Conservation (phyloP, 768 basidiomycete genomes). For the Boletus reticuloceps region DNA sequence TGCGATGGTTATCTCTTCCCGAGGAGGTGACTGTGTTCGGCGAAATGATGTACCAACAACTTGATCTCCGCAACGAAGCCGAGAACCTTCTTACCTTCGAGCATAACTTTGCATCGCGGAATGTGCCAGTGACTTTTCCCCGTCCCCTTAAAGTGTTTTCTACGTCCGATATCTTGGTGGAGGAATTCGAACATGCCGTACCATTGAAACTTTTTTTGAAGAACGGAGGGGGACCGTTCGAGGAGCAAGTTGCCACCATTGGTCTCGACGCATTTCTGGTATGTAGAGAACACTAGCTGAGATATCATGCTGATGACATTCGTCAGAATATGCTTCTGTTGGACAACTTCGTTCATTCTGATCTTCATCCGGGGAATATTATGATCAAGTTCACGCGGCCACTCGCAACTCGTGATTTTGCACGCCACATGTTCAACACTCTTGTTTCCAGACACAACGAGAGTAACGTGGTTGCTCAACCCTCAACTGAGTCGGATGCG, state of each 20-base stretch:
- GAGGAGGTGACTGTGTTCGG: constrained; percentile 97
- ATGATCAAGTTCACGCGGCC: constrained; percentile 97
- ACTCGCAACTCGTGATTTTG: constrained; percentile 60
- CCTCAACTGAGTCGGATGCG: constrained; percentile 45
- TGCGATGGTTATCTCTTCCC: constrained; percentile 94
- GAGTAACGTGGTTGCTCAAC: constrained; percentile 19
- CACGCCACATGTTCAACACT: constrained; percentile 57
- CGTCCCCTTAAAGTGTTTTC: constrained; percentile 80
- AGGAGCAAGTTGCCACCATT: constrained; percentile 84
- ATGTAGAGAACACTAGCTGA: constrained; percentile 27
- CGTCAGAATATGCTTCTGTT: constrained; percentile 92
- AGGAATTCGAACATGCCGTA: constrained; percentile 91
- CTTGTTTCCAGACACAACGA: constrained; percentile 44
- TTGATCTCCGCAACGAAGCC: constrained; percentile 88
- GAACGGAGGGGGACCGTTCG: constrained; percentile 91
- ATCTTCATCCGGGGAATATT: constrained; percentile 92
- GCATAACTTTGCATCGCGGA: constrained; percentile 76
- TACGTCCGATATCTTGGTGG: constrained; percentile 80
- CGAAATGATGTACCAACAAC: constrained; percentile 92
- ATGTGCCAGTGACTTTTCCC: constrained; percentile 86
- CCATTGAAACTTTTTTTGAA: constrained; percentile 84
- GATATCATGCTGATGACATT: constrained; percentile 1
- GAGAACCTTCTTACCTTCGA: constrained; percentile 86
- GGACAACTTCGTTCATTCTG: constrained; percentile 96
- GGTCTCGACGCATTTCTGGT: constrained; percentile 96